Evolutionary conservation across 345 rosid genomes (phyloP).

Genomic region (Camelina laxa): DNA sequence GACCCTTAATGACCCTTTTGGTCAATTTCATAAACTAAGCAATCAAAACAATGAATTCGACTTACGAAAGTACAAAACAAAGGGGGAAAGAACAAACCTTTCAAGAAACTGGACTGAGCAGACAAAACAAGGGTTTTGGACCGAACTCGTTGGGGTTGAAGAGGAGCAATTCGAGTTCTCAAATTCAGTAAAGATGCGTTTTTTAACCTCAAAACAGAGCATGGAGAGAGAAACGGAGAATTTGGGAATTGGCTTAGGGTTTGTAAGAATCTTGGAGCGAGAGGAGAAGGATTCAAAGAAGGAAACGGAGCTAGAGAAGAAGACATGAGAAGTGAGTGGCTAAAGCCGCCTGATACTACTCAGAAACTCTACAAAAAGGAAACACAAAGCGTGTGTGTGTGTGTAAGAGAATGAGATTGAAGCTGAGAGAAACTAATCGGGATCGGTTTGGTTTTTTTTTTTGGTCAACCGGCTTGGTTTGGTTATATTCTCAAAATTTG

Average conservation of each 20-base stretch:
- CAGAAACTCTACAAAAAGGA: neutral
- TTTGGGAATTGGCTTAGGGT: slow-evolving; percentile 34
- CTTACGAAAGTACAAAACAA: neutral
- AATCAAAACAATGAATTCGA: slow-evolving; percentile 5
- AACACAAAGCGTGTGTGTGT: neutral
- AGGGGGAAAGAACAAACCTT: slow-evolving; percentile 46
- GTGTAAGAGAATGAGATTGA: slow-evolving; percentile 15
- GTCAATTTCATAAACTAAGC: slow-evolving; percentile 14
- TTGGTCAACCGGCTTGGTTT: no score
- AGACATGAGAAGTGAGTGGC: slow-evolving; percentile 34
- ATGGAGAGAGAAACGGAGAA: slow-evolving; percentile 40
- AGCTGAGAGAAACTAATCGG: neutral
- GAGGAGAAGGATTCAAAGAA: slow-evolving; percentile 36
- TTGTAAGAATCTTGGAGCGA: slow-evolving; percentile 38
- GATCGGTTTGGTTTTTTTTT: neutral
- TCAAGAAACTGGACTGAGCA: slow-evolving; percentile 56
- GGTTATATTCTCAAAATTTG: no score
- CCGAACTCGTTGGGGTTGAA: slow-evolving; percentile 38
- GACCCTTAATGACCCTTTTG: slow-evolving; percentile 10
- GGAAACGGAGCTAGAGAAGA: slow-evolving; percentile 27
- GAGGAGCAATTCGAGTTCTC: slow-evolving; percentile 32
- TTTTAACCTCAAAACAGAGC: slow-evolving; percentile 43
- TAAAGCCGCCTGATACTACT: neutral
- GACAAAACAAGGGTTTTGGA: slow-evolving; percentile 46
- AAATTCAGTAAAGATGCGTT: slow-evolving; percentile 31